Evolutionary conservation across 1,139 yeast genomes (phyloP).

Genomic region (Suhomyces kunorum): DNA sequence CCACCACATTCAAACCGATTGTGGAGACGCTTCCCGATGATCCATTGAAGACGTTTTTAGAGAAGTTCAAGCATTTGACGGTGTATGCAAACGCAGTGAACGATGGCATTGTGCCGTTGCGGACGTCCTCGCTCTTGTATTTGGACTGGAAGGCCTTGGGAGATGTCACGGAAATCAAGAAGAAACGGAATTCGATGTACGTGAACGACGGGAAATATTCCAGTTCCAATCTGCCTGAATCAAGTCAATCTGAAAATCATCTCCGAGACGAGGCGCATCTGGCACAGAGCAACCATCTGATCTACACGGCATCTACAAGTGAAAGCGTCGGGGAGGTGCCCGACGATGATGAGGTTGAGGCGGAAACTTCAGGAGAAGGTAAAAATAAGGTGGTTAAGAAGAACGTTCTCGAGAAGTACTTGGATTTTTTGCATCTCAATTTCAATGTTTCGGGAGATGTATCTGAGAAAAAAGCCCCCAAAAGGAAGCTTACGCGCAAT

Average conservation of each 20-base stretch:
- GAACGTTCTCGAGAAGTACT: slow-evolving; percentile 17
- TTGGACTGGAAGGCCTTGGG: slow-evolving; percentile 33
- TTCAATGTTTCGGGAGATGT: slow-evolving; percentile 11
- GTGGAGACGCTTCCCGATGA: slow-evolving; percentile 28
- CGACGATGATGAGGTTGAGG: slow-evolving; percentile 14
- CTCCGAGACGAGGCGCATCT: background rate
- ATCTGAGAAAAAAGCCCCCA: slow-evolving; percentile 8
- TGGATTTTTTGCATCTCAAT: slow-evolving; percentile 24
- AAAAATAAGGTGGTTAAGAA: slow-evolving; percentile 7
- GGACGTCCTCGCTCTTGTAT: slow-evolving; percentile 27
- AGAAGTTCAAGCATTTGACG: slow-evolving; percentile 22
- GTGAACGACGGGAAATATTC: background rate
- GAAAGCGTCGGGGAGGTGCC: slow-evolving; percentile 17
- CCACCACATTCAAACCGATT: slow-evolving; percentile 21
- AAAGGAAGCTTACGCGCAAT: slow-evolving; percentile 22
- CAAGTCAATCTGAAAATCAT: background rate
- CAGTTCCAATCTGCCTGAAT: background rate
- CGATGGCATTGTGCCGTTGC: slow-evolving; percentile 30
- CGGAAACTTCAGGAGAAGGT: slow-evolving; percentile 4
- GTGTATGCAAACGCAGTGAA: slow-evolving; percentile 30
- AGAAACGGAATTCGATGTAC: slow-evolving; percentile 10
- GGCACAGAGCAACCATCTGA: slow-evolving; percentile 8
- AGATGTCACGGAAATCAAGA: slow-evolving; percentile 32
- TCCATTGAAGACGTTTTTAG: slow-evolving; percentile 23
- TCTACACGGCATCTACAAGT: slow-evolving; percentile 3